Evolutionary conservation across 2,329 filamentous ascomycete genomes (phyloP).

Genomic region (Apiospora marii): DNA sequence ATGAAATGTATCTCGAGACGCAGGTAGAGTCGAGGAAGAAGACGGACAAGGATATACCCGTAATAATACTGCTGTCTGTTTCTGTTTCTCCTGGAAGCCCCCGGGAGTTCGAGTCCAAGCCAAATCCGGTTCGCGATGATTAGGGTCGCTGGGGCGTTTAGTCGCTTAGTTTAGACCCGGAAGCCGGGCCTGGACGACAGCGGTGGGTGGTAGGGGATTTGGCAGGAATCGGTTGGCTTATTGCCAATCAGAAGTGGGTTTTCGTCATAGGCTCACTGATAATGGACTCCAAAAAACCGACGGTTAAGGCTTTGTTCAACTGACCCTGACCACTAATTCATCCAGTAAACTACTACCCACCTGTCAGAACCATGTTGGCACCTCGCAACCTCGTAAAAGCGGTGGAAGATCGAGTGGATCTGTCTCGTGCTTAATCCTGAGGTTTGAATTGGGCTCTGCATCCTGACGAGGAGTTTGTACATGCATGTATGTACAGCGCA

Average conservation of each 20-base stretch:
- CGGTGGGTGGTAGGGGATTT: neutral
- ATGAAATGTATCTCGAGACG: conserved; percentile 17
- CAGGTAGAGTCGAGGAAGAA: neutral
- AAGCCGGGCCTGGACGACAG: conserved; percentile 19
- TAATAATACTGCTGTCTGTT: conserved; percentile 21
- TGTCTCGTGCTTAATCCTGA: neutral
- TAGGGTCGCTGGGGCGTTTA: conserved; percentile 24
- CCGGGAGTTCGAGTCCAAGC: conserved; percentile 21
- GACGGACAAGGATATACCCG: conserved; percentile 20
- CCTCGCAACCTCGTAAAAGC: conserved; percentile 21
- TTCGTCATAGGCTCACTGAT: conserved; percentile 20
- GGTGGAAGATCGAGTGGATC: conserved; percentile 1
- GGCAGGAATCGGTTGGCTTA: conserved; percentile 4
- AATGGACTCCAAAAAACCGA: conserved; percentile 19
- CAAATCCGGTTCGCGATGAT: conserved; percentile 24
- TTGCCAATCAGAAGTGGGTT: conserved; percentile 24
- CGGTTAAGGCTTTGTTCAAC: neutral
- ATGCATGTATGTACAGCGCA: neutral
- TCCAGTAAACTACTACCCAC: conserved; percentile 2
- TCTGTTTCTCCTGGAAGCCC: conserved; percentile 20
- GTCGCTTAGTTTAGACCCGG: conserved; percentile 9
- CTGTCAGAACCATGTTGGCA: conserved; percentile 17
- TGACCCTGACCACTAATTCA: conserved; percentile 4
- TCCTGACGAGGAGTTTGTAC: neutral
- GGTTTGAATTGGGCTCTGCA: neutral